Evolutionary conservation across 2,329 filamentous ascomycete genomes (phyloP).

Genomic region (Venturia oleaginea): DNA sequence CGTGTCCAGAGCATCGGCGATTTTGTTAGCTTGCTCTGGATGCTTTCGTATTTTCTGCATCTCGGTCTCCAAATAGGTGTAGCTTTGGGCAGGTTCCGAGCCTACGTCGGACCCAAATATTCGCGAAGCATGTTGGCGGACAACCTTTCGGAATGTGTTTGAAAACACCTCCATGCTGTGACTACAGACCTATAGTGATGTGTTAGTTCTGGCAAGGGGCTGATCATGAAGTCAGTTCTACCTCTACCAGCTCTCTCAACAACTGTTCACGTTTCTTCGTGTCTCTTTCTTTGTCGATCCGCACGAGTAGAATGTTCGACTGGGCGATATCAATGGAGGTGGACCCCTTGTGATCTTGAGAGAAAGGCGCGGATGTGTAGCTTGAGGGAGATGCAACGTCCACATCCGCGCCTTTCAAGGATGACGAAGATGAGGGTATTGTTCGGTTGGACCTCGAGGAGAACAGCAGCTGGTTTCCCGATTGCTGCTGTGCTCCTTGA

Average conservation of each 20-base stretch:
- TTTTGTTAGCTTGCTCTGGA: conserved; percentile 74
- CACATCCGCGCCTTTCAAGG: conserved; percentile 19
- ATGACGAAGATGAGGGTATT: conserved; percentile 43
- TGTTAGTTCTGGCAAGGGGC: background rate
- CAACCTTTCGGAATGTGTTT: conserved; percentile 87
- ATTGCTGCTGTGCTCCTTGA: conserved; percentile 47
- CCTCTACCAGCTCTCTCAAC: conserved; percentile 85
- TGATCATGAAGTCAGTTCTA: conserved; percentile 34
- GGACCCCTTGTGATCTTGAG: conserved; percentile 35
- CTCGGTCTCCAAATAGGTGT: conserved; percentile 72
- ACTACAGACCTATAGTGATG: conserved; percentile 27
- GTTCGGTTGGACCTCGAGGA: conserved; percentile 44
- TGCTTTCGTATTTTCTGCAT: conserved; percentile 79
- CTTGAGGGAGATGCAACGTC: conserved; percentile 44
- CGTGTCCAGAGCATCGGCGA: conserved; percentile 86
- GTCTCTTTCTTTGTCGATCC: conserved; percentile 89
- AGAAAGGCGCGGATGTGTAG: conserved; percentile 33
- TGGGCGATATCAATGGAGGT: conserved; percentile 93
- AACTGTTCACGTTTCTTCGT: conserved; percentile 87
- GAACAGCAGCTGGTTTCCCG: conserved; percentile 43
- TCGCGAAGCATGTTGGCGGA: conserved; percentile 81
- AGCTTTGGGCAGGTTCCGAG: conserved; percentile 68
- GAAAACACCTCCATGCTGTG: conserved; percentile 99
- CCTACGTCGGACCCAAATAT: conserved; percentile 73
- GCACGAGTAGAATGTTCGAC: conserved; percentile 86